Evolutionary conservation across 2,329 filamentous ascomycete species (phyloP), one percentile per base, ranked within the genome.

Genomic region (Cyphellophora europaea): DNA sequence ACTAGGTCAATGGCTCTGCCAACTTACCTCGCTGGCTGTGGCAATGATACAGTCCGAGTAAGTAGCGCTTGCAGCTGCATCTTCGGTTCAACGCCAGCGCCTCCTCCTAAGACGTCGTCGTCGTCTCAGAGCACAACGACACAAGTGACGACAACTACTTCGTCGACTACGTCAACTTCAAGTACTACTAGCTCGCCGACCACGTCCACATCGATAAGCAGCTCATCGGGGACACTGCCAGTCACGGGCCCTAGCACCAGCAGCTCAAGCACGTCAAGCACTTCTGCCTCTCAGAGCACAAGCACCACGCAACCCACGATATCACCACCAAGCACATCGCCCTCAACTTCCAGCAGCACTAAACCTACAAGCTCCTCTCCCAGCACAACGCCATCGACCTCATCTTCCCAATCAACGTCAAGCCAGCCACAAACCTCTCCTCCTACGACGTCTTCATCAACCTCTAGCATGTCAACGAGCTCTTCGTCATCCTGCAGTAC

Each of bases 1-100:
- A 35, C 32, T 27, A 44, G 43, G 16, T 33, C 45, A 3, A 37
- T 36, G 10, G 39, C 17, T 28, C 33, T 43, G 11, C 64, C 59
- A 49, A 63, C 67, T 27, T 44, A 40, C 15, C 19, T 42, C 25
- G 28, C 19, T 10, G 41, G 38, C 6, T 44, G 43, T 32, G 17
- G 30, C 11, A 30, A 27, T 11, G 33, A 46, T 19, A 35, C 23
- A 11, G 37, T 21, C 18, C 36, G 43, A 28, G 34, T 42, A 6
- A 44, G 36, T 23, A 46, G 43, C 30, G 43, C 43, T 16, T 46
- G 43, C 29, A 38, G 27, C 19, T 46, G 43, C 32, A 25, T 25
- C 21, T 25, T n/a, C 21, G n/a, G 21, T n/a, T 25, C 21, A 8
- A 25, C 8, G 8, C 21, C 21, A n/a, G 8, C 21, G n/a, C 21